phyloP scores from a whole-genome alignment of 306 rosid genomes.

The Dalbergia cochinchinensis region DNA sequence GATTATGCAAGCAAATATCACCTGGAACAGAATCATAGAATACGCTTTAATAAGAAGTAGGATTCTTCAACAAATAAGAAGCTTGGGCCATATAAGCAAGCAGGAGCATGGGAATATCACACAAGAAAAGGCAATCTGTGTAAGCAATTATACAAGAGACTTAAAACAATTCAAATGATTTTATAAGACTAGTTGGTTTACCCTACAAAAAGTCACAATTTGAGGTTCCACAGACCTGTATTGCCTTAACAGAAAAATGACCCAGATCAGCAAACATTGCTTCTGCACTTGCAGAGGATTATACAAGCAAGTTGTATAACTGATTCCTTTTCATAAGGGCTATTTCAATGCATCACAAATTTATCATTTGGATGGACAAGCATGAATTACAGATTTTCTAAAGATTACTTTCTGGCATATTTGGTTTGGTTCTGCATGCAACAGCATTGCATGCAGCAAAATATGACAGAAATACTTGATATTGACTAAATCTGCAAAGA shows the following conservation, averaged over 20 bases:
- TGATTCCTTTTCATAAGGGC: background rate
- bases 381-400: background rate
- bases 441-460: background rate
- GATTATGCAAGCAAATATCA: conserved; percentile 46
- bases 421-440: background rate
- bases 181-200: conserved; percentile 3
- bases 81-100: conserved; percentile 94
- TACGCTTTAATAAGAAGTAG: conserved; percentile 57
- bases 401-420: background rate
- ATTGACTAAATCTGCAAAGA: conserved; percentile 3
- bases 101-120: conserved; percentile 82
- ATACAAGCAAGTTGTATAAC: background rate
- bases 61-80: conserved; percentile 73
- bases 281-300: conserved; percentile 78
- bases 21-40: conserved; percentile 88
- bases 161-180: conserved; percentile 16
- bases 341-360: background rate
- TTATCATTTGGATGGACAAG: conserved; percentile 30
- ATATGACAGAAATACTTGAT: background rate
- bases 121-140: conserved; percentile 74
- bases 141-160: conserved; percentile 6
- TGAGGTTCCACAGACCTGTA: conserved; percentile 68
- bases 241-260: conserved; percentile 84
- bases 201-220: conserved; percentile 30
- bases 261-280: conserved; percentile 99